phyloP scores from a whole-genome alignment of 176 grass and related monocot genomes.

The Oryza glumipatula region DNA sequence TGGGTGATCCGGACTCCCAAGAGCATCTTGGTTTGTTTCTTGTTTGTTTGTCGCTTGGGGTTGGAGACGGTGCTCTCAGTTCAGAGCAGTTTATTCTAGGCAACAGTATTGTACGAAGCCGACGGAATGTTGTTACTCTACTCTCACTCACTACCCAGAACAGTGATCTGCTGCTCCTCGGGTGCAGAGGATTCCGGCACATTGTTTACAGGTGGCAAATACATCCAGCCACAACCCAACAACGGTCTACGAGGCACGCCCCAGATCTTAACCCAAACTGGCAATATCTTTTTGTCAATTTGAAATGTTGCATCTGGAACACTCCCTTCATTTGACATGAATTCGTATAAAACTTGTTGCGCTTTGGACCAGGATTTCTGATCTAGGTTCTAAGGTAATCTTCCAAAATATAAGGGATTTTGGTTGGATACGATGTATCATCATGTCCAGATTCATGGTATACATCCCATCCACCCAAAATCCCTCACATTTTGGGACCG shows the following conservation, averaged over 20 bases:
- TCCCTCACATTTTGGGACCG: too few species aligned
- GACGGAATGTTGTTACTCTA: slow-evolving; percentile 1
- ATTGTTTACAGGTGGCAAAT: background rate
- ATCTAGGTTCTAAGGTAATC: too few species aligned
- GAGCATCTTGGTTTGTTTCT: slow-evolving; percentile 37
- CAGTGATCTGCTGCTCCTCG: background rate
- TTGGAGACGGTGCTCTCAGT: background rate
- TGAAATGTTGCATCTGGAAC: background rate
- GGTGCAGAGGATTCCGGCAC: background rate
- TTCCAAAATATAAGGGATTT: too few species aligned
- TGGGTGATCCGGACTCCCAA: slow-evolving; percentile 7
- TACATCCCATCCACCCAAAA: too few species aligned
- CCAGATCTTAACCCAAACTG: background rate
- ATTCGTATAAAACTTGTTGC: too few species aligned
- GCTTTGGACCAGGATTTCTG: too few species aligned
- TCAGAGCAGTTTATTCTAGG: background rate
- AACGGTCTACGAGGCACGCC: background rate
- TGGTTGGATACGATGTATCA: too few species aligned
- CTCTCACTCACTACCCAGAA: background rate
- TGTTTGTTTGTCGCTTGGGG: slow-evolving; percentile 24
- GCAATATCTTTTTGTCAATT: background rate
- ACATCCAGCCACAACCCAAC: background rate
- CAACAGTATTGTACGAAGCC: background rate
- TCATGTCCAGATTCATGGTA: too few species aligned
- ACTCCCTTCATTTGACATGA: too few species aligned